These are phyloP conservation scores for Vinca minor DNA, from an alignment of 257 asterid genomes.

Conservation along the genomic window DNA sequence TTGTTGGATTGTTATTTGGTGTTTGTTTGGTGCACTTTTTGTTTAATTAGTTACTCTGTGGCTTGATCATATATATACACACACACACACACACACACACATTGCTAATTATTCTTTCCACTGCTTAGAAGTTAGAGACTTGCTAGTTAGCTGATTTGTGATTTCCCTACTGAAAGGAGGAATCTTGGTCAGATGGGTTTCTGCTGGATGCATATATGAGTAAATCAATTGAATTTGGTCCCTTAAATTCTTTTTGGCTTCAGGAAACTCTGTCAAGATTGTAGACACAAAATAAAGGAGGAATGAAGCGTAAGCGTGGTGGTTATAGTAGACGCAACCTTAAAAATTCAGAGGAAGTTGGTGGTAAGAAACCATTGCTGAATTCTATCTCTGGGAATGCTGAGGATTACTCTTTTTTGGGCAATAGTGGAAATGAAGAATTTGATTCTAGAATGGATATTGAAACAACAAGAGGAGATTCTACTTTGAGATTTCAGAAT, in stretches of 20 bases:
- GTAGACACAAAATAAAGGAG: slow-evolving; percentile 2
- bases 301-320: slow-evolving; percentile 76
- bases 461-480: slow-evolving; percentile 17
- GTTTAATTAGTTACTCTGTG: not conserved
- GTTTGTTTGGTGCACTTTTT: not conserved
- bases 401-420: slow-evolving; percentile 41
- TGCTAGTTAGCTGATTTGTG: not conserved
- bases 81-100: not conserved
- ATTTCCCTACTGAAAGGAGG: not conserved
- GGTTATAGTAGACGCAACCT: slow-evolving; percentile 48
- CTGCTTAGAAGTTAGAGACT: not conserved
- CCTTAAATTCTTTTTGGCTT: slow-evolving; percentile 3
- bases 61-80: not conserved
- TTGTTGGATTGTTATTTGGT: not conserved
- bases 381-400: slow-evolving; percentile 39
- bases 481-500: not conserved
- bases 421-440: slow-evolving; percentile 50
- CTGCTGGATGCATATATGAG: not conserved
- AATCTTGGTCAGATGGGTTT: not conserved
- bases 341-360: slow-evolving; percentile 41
- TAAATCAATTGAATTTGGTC: not conserved
- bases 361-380: slow-evolving; percentile 36
- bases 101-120: not conserved
- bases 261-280: not conserved
- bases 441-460: slow-evolving; percentile 49